Conservation (phyloP, 257 asterid genomes). For the Nicotiana sylvestris region DNA sequence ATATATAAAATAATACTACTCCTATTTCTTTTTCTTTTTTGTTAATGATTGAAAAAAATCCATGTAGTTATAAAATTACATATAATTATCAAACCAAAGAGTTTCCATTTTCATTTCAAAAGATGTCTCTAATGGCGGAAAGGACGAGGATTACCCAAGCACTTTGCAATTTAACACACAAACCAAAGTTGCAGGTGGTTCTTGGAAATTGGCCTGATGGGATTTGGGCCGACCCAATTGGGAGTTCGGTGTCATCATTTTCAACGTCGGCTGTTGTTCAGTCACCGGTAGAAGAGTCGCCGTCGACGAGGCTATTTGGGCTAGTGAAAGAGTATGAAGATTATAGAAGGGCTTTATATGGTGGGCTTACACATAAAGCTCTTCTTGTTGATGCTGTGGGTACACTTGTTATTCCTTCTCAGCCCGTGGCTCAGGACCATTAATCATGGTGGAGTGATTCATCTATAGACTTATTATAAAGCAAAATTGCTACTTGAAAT, state of each 20-base stretch:
- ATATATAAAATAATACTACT: no score
- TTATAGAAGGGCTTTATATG: slow-evolving; percentile 75
- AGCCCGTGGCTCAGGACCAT: slow-evolving; percentile 92
- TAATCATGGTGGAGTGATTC: no score
- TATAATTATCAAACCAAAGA: not conserved
- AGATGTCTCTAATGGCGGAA: slow-evolving; percentile 12
- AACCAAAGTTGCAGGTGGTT: slow-evolving; percentile 4
- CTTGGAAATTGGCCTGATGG: not conserved
- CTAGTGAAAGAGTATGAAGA: slow-evolving; percentile 81
- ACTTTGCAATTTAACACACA: not conserved
- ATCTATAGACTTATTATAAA: no score
- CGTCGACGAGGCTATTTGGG: slow-evolving; percentile 35
- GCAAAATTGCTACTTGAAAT: no score
- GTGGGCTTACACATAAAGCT: slow-evolving; percentile 91
- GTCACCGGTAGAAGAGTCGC: slow-evolving; percentile 8
- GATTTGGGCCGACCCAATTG: not conserved
- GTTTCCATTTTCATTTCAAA: not conserved
- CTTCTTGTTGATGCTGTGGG: slow-evolving; percentile 96
- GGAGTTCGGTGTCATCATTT: not conserved
- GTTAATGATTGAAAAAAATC: not conserved
- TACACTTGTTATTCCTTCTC: slow-evolving; percentile 88
- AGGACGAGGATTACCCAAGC: slow-evolving; percentile 10
- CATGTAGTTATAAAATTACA: not conserved
- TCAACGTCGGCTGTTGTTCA: slow-evolving; percentile 19
- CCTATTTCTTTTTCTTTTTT: not conserved